Evolutionary conservation across 495 filamentous ascomycete species (phyloP), one percentile per base, ranked within the genome.

Genomic region (Penicillium diatomitis): DNA sequence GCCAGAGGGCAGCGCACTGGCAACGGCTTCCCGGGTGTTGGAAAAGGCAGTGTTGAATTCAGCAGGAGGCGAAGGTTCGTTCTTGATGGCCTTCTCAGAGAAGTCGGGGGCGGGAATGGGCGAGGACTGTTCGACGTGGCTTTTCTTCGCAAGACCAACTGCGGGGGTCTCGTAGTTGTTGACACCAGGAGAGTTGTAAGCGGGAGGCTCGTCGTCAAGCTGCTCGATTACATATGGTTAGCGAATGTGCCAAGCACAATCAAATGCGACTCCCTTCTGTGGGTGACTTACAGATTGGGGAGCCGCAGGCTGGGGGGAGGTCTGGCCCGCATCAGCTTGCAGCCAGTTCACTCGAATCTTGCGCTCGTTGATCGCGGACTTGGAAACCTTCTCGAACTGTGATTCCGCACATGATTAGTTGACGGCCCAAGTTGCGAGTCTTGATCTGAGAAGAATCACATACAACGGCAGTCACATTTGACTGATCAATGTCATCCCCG

Each of bases 321-420:
- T 71, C n/a, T 56, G 45, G 11, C 53, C 48, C 37, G 66, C 69
- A 39, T 83, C 80, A 5, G 81, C 74, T 32, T 84, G 69, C 32
- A 96, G 72, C 69, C 87, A 97, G 35, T 70, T 72, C 48, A 98
- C 92, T n/a, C 91, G 84, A 53, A 98, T 97, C 73, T 97, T 98
- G 73, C 85, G 87, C 73, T 98, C 94, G 57, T 86, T 79, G 48
- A 97, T 82, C 0, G 79, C 70, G 2, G 77, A 73, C 68, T 90
- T 96, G 44, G 84, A 73, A n/a, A 80, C 72, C 61, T 84, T 80
- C 56, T 90, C 86, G 50, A 92, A 74, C 71, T 74, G 50, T 61
- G 35, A 7, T 5, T 3, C 12, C 4, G n/a, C 11, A 36, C 9
- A 6, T 27, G 5, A 45, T 68, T 54, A 69, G 61, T 33, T 8